Evolutionary conservation across 179 eudicot species (phyloP), one percentile per base, ranked within the genome.

Genomic region (Silene coronaria): DNA sequence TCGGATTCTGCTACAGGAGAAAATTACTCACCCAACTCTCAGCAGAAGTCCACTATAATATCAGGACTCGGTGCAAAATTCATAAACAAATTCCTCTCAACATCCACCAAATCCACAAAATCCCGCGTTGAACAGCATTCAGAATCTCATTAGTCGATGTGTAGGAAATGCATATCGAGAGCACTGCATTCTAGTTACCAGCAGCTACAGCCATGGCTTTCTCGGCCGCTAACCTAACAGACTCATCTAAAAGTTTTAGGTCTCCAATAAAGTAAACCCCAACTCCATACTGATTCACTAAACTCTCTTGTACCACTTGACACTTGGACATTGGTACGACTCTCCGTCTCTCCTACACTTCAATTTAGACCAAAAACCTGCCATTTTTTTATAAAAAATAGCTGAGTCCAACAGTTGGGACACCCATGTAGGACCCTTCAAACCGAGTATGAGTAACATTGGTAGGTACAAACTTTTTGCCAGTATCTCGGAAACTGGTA

Each of bases 1-100:
- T 16, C 16, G 85, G 72, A 76, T 86, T 89, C 79, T 91, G 93
- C 96, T 91, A 88, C 62, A 89, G 69, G 2, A 91, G 90, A 71
- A 91, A 91, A 80, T 88, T 91, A 80, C 96, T 91, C 80, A 91
- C 66, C 1, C 93, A 93, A 51, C 88, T 81, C 86, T 88, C 96
- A 5, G 93, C 96, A 65, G 96, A 87, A 48, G 90, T 88, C 7
- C 93, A 91, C 76, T 32, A 91, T 74, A n/a, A n/a, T n/a, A n/a
- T 89, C 96, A 58, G 93, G 96, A 61, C 77, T 78, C 0, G 96
- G 93, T 16, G 80, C 82, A 59, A 81, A 81, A 8, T 77, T 78
- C 86, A 83, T 86, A 67, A 80, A 85, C 87, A 89, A 71, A 79
- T 84, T 84, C 78, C 76, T 86, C 79, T 91, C 93, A 9, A 91